Evolutionary conservation across 1,284 basidiomycete species (phyloP).

Genomic region (Schizophyllum amplum): DNA sequence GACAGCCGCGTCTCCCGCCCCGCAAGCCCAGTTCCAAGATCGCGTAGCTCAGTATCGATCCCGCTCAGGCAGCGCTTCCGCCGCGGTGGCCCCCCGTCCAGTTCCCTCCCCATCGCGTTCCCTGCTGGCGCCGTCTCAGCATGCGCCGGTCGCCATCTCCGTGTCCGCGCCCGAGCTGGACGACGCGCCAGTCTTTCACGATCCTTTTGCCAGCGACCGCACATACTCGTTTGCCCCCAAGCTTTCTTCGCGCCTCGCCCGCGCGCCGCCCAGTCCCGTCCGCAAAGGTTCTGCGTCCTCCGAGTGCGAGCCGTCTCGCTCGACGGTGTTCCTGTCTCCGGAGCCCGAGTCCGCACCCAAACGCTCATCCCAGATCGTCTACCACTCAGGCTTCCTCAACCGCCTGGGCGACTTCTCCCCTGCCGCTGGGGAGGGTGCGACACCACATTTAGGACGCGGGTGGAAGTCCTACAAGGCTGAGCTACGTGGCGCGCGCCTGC

Average conservation of each 20-base stretch:
- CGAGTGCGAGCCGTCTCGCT: slow-evolving; percentile 20
- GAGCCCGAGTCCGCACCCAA: slow-evolving; percentile 28
- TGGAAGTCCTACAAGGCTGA: slow-evolving; percentile 83
- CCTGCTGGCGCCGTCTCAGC: slow-evolving; percentile 26
- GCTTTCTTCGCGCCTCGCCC: slow-evolving; percentile 56
- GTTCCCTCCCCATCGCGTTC: slow-evolving; percentile 16
- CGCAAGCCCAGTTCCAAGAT: slow-evolving; percentile 47
- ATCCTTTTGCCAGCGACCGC: slow-evolving; percentile 19
- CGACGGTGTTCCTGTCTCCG: slow-evolving; percentile 9
- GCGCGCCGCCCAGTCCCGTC: background rate
- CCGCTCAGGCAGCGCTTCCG: slow-evolving; percentile 26
- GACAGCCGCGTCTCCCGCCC: slow-evolving; percentile 29
- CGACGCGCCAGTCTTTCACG: slow-evolving; percentile 8
- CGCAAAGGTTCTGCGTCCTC: slow-evolving; percentile 39
- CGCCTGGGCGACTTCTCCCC: slow-evolving; percentile 28
- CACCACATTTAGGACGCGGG: slow-evolving; percentile 39
- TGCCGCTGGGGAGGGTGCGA: slow-evolving; percentile 4
- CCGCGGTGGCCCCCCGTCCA: slow-evolving; percentile 17
- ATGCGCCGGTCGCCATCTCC: slow-evolving; percentile 28
- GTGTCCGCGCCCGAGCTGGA: slow-evolving; percentile 26
- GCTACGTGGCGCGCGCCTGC: slow-evolving; percentile 72
- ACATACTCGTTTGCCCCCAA: slow-evolving; percentile 65
- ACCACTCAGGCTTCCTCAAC: slow-evolving; percentile 68
- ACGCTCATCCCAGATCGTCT: slow-evolving; percentile 70
- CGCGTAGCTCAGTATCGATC: slow-evolving; percentile 55